phyloP scores from a whole-genome alignment of 257 asterid genomes.

The Solanum dulcamara region DNA sequence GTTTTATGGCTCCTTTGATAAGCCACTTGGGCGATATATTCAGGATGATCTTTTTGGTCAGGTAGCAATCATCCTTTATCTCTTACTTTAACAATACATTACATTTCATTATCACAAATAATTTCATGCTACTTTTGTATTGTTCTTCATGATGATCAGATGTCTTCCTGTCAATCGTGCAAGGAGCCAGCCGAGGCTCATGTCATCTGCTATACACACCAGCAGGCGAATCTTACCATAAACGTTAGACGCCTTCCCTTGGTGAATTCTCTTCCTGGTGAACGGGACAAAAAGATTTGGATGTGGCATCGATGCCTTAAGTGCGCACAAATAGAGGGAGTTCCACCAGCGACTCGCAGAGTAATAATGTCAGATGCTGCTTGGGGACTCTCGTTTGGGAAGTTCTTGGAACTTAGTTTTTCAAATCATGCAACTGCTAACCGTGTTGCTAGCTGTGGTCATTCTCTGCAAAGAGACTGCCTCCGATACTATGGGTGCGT shows the following conservation, averaged over 20 bases:
- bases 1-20: conserved; percentile 80
- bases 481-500: conserved; percentile 87
- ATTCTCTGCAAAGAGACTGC: conserved; percentile 95
- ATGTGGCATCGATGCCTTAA: conserved; percentile 99
- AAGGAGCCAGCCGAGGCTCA: conserved; percentile 88
- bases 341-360: conserved; percentile 77
- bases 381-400: conserved; percentile 98
- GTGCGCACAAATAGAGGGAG: conserved; percentile 53
- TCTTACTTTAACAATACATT: neutral
- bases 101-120: neutral
- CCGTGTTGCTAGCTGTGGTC: conserved; percentile 93
- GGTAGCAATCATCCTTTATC: conserved; percentile 32
- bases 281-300: conserved; percentile 90
- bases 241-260: conserved; percentile 50
- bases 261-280: conserved; percentile 60
- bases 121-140: neutral
- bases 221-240: conserved; percentile 78
- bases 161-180: conserved; percentile 62
- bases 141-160: conserved; percentile 32
- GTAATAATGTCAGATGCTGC: conserved; percentile 94
- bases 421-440: conserved; percentile 89
- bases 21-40: conserved; percentile 88
- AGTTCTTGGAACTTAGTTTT: conserved; percentile 94
- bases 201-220: conserved; percentile 77
- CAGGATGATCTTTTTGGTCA: conserved; percentile 72